Evolutionary conservation across 75 land plant species (phyloP), one percentile per base, ranked within the genome.

Genomic region (Pseudotsuga menziesii): DNA sequence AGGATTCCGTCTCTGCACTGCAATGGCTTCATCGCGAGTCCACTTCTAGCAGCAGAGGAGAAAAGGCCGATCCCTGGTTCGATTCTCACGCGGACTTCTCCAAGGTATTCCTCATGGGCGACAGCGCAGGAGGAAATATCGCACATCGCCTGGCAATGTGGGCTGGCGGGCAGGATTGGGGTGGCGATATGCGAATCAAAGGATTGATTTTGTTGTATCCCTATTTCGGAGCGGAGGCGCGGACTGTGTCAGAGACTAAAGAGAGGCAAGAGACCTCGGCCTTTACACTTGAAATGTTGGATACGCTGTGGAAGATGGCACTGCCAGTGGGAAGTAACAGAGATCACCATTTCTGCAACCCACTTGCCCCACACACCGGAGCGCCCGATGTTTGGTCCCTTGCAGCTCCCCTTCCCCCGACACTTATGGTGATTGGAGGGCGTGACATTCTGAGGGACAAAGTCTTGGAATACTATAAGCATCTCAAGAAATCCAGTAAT

Each of bases 61-160:
- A 0, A 29, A 1, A 1, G 1, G 1, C 1, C 32, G 32, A 29
- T 29, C 32, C 32, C 32, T 29, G 32, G 78, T 20, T 74, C 16
- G 6, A 6, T 7, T 20, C 15, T 4, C 20, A 41, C 60, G 78
- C 78, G 48, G 72, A 85, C 74, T 76, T 85, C n/a, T 56, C 61
- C 1, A 63, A 80, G 26, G 39, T 80, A 56, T 85, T 85, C 78
- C 58, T 90, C 20, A 80, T 54, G 57, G 92, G 92, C 1, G 90
- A 85, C 32, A 88, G 92, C 61, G 85, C 90, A 1, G 92, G 90
- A 19, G 92, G 81, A 13, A 82, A 83, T 56, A 88, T 88, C 23
- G 86, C 85, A 2, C 80, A 85, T 75, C 77, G 83, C 61, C 82
- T 88, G 5, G 83, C 76, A 72, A 14, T 56, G 5, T 63, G 82